phyloP scores from a whole-genome alignment of 208 protist species.

The Crithidia brevicula region DNA sequence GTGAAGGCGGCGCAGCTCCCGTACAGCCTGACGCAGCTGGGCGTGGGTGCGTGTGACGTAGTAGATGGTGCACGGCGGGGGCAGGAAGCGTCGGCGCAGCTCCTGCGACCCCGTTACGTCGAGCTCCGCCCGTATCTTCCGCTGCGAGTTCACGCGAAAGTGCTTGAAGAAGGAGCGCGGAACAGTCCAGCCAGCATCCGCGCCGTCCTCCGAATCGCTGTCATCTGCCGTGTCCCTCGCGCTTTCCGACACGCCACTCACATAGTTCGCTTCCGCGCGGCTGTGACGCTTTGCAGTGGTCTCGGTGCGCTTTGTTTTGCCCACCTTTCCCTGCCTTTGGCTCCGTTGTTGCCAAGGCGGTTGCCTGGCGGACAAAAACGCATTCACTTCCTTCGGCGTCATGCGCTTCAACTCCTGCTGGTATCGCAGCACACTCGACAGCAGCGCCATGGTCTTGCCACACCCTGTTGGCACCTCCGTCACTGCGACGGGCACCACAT shows the following conservation, averaged over 20 bases:
- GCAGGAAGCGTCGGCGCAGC: constrained; percentile 56
- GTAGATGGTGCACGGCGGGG: constrained; percentile 88
- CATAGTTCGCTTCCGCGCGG: no score
- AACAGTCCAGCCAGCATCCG: constrained; percentile 36
- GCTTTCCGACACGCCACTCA: no score
- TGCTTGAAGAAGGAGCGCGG: constrained; percentile 59
- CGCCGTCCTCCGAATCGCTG: neutral
- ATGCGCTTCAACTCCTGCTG: constrained; percentile 88
- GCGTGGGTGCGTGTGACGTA: constrained; percentile 97
- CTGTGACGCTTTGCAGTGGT: no score
- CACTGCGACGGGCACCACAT: constrained; percentile 58
- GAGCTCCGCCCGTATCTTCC: constrained; percentile 54
- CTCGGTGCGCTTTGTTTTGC: neutral
- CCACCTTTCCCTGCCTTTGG: neutral
- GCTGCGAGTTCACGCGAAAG: constrained; percentile 42
- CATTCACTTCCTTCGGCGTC: constrained; percentile 93
- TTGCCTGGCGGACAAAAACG: constrained; percentile 85
- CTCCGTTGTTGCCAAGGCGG: constrained; percentile 39
- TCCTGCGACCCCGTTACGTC: constrained; percentile 46
- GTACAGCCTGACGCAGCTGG: constrained; percentile 95
- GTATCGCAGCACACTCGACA: constrained; percentile 88
- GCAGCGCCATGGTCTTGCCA: constrained; percentile 96
- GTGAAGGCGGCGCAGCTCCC: constrained; percentile 91
- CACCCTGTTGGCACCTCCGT: constrained; percentile 96
- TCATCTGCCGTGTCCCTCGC: neutral